These are phyloP conservation scores for Neobulgaria alba DNA, from an alignment of 2,329 filamentous ascomycete genomes.

Conservation along the genomic window DNA sequence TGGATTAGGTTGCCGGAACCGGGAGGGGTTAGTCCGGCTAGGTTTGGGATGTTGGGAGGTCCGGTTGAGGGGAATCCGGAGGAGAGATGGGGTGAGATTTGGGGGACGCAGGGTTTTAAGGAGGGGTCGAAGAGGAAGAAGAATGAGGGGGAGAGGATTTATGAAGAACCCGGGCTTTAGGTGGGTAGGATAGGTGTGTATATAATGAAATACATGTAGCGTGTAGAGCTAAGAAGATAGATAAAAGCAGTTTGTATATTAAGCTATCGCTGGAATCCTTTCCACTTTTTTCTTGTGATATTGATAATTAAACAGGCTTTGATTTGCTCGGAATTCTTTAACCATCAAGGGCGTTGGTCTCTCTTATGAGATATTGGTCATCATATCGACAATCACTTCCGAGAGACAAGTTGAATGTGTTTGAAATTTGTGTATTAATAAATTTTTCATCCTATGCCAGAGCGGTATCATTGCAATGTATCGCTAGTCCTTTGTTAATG, in stretches of 20 bases:
- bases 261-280: neutral
- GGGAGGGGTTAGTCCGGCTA: slow-evolving; percentile 50
- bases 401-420: too few relatives aligned
- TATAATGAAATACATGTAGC: neutral
- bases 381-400: neutral
- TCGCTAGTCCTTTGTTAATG: too few relatives aligned
- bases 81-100: slow-evolving; percentile 55
- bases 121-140: neutral
- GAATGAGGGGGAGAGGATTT: neutral
- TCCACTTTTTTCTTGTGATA: neutral
- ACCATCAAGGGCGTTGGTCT: neutral
- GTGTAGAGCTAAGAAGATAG: neutral
- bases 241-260: neutral
- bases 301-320: neutral
- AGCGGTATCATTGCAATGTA: too few relatives aligned
- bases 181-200: neutral
- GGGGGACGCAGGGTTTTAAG: slow-evolving; percentile 37
- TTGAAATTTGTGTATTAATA: too few relatives aligned
- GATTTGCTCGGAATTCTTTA: neutral
- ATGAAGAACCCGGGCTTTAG: neutral
- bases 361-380: neutral
- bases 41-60: slow-evolving; percentile 56
- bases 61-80: slow-evolving; percentile 48
- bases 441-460: too few relatives aligned
- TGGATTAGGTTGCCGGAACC: slow-evolving; percentile 82